Percentiles rank a stretch among this genome's conserved stretches.
phyloP scores from a whole-genome alignment of 2,329 filamentous ascomycete genomes.

The Sporothrix brunneoviolacea region DNA sequence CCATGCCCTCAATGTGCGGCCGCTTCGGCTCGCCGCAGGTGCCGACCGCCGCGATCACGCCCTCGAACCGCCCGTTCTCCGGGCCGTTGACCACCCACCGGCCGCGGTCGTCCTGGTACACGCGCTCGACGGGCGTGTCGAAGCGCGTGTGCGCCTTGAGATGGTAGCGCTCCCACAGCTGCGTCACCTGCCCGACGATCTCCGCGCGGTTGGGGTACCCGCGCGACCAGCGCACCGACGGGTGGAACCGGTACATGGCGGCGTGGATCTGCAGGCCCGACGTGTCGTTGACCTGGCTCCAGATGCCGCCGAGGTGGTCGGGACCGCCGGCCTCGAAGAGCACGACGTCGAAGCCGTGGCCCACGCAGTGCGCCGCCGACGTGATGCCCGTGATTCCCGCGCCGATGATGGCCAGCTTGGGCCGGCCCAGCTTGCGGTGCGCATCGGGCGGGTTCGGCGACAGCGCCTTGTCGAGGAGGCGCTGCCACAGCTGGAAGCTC shows the following conservation, averaged over 20 bases:
- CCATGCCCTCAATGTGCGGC: slow-evolving; percentile 62
- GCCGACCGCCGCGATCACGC: slow-evolving; percentile 69
- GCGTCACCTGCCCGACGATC: slow-evolving; percentile 64
- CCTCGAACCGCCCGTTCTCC: slow-evolving; percentile 67
- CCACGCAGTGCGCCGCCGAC: slow-evolving; percentile 73
- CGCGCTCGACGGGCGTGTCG: slow-evolving; percentile 59
- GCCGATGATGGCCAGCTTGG: slow-evolving; percentile 63
- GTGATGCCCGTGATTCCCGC: slow-evolving; percentile 70
- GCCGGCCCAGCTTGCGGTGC: slow-evolving; percentile 47
- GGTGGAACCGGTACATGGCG: slow-evolving; percentile 83
- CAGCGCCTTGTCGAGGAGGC: slow-evolving; percentile 55
- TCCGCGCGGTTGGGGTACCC: slow-evolving; percentile 74
- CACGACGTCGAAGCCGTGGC: slow-evolving; percentile 75
- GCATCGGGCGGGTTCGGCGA: slow-evolving; percentile 63
- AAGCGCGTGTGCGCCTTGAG: slow-evolving; percentile 67
- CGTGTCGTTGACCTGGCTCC: slow-evolving; percentile 50
- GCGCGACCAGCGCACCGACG: slow-evolving; percentile 63
- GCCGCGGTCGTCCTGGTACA: slow-evolving; percentile 41
- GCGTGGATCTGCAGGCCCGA: slow-evolving; percentile 54
- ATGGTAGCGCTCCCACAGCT: slow-evolving; percentile 69
- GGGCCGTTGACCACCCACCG: slow-evolving; percentile 73
- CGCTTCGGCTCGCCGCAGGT: slow-evolving; percentile 73
- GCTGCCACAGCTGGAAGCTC: slow-evolving; percentile 60
- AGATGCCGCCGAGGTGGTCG: slow-evolving; percentile 68
- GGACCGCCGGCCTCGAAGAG: slow-evolving; percentile 68